Conservation (phyloP, 2,329 filamentous ascomycete genomes). For the Hymenoscyphus albidus region DNA sequence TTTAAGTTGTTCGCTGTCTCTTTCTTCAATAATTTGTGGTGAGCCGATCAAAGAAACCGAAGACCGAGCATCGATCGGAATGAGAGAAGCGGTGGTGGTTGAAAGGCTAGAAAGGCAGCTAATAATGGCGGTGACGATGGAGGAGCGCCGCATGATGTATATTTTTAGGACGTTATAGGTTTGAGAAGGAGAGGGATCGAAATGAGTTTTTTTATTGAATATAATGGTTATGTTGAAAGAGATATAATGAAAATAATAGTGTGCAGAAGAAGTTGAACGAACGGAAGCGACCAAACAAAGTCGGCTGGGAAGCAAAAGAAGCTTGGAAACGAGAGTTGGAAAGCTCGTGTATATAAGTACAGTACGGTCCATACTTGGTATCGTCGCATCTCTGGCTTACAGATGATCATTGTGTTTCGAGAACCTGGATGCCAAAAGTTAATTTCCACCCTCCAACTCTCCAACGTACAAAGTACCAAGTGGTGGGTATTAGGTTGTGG, state of each 20-base stretch:
- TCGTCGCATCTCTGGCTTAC: not conserved
- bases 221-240: not conserved
- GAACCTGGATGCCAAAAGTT: not conserved
- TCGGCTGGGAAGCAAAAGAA: not conserved
- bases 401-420: not conserved
- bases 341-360: too few relatives aligned
- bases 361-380: not conserved
- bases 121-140: not conserved
- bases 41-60: not conserved
- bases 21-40: too few relatives aligned
- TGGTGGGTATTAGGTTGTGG: not conserved
- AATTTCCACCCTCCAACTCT: not conserved
- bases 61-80: not conserved
- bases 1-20: not conserved
- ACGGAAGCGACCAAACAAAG: not conserved
- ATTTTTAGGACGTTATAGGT: not conserved
- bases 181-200: not conserved
- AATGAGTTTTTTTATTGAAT: not conserved
- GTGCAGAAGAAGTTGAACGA: not conserved
- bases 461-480: not conserved
- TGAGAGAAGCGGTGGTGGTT: not conserved
- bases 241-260: too few relatives aligned
- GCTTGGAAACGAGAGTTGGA: not conserved
- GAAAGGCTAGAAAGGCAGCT: not conserved
- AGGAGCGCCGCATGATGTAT: slow-evolving; percentile 6